A percentile compares a stretch with the other conserved stretches of the same genome.
phyloP scores from a whole-genome alignment of 768 basidiomycete genomes.

The Serendipita sp. region DNA sequence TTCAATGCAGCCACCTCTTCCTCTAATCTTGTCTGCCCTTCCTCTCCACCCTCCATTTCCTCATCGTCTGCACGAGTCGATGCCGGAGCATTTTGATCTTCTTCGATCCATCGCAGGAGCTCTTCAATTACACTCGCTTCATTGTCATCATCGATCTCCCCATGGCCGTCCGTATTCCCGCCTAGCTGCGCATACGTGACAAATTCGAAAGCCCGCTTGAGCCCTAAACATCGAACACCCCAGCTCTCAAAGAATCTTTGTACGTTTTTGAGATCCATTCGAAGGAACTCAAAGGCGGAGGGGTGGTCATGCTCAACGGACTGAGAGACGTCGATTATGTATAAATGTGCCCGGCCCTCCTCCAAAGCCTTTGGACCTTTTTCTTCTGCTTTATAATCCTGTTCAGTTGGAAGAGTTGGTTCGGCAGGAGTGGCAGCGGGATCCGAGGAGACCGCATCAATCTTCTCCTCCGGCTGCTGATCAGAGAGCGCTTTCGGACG shows the following conservation, averaged over 20 bases:
- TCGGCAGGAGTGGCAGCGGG: too few relatives aligned
- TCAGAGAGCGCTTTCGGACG: too few relatives aligned
- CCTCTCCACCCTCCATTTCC: slow-evolving; percentile 9
- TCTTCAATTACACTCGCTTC: slow-evolving; percentile 9
- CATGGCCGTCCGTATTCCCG: slow-evolving; percentile 13
- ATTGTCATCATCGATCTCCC: slow-evolving; percentile 11
- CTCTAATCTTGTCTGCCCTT: slow-evolving; percentile 10
- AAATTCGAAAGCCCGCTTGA: slow-evolving; percentile 78
- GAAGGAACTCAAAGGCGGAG: slow-evolving; percentile 86
- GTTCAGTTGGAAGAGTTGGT: too few relatives aligned
- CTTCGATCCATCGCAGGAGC: slow-evolving; percentile 34
- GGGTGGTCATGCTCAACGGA: slow-evolving; percentile 98
- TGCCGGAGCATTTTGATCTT: slow-evolving; percentile 17
- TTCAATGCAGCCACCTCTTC: slow-evolving; percentile 11
- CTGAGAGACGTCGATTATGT: slow-evolving; percentile 96
- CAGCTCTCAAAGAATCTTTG: slow-evolving; percentile 79
- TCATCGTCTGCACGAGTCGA: not conserved
- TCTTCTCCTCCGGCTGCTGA: too few relatives aligned
- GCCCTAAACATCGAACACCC: slow-evolving; percentile 59
- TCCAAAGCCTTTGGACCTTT: not conserved
- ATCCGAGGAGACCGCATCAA: too few relatives aligned
- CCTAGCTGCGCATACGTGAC: slow-evolving; percentile 30
- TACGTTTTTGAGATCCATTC: slow-evolving; percentile 78
- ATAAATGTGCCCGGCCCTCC: slow-evolving; percentile 36
- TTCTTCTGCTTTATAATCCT: too few relatives aligned